Evolutionary conservation across 1,139 yeast genomes (phyloP), one percentile per base, ranked within the genome.

Genomic region (Pneumocystis carinii): DNA sequence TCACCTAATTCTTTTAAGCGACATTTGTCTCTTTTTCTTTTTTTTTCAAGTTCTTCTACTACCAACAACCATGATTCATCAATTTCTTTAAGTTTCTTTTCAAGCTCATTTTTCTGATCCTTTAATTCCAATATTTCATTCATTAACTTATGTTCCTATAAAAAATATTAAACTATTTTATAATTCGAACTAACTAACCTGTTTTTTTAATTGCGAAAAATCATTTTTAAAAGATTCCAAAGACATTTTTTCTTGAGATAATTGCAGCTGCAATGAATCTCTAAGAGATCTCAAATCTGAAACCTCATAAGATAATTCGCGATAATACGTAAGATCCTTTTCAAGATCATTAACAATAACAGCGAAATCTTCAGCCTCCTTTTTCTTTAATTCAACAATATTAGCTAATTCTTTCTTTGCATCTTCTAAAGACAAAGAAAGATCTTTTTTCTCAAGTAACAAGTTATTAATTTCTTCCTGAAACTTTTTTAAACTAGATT

Each of bases 361-460:
- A 48, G 8, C 27, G 24, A 48, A 48, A 12, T 48, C n/a, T 24
- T 48, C 55, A 48, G 5, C 27, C 1, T 48, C 55, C 27, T 48
- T 48, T 24, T 48, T 17, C 27, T 60, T 48, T 56, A 41, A 59
- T 62, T 56, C 59, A 66, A n/a, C 29, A 60, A 59, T 29, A 65
- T 67, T n/a, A 66, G 60, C 29, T 64, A 63, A 14, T 61, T 38
- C 55, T 62, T 63, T 61, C 62, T 27, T 60, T 53, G n/a, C 38
- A 58, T 8, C 62, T 60, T 35, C 61, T 53, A 27, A 60, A 59
- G 58, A 63, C 60, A 59, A 59, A 32, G 27, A 38, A 60, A 60
- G 58, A 37, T 63, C 29, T 15, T 27, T 6, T 24, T 61, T 42
- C 36, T 17, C 17, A 42, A 19, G 38, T 14, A 14, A 57, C 29